Base-by-base conservation (phyloP, 306 rosid genomes). In the Calophaca sinica region DNA sequence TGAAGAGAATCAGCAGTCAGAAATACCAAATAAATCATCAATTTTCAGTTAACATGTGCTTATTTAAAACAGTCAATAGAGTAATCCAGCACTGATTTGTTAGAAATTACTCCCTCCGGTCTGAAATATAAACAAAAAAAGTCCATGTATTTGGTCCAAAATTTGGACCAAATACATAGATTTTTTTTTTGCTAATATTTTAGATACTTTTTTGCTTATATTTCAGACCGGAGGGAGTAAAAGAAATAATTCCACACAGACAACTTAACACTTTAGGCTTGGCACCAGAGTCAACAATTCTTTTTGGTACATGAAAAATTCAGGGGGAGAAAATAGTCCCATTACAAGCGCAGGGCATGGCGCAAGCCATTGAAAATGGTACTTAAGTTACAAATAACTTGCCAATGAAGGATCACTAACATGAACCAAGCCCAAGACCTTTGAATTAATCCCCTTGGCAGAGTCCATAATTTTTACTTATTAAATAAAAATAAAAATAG, bases 11-110 rank as follows among this genome's bases (percentile, higher is more conserved):
- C 53, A 58, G 62, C 13, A 35, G 8, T 13, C 36, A 50, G 29
- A 70, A 78, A 61, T 41, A 78, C 46, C 57, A 50, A 78, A 78
- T 55, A 35, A 70, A 79, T 57, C 44, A 44, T 62, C 59, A 46
- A 55, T 20, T 54, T 72, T 33, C 74, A 26, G 36, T 65, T 35
- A 45, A 45, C 33, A 35, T 8, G 29, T 38, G 36, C 15, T 65
- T 35, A 33, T 20, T 46, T 72, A 72, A 55, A 79, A 67, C 60
- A 10, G 59, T 28, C 48, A 46, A 66, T 44, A 14, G 45, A 36
- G 11, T n/a, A 35, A 28, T 5, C 54, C 39, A 13, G 10, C 55
- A 65, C 61, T 38, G n/a, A 36, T 29, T 65, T 48, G 35, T 65
- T 41, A 55, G 6, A 38, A 49, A 39, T 73, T 12, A 20, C 26